These are phyloP conservation scores for Clohesyomyces aquaticus DNA, from an alignment of 495 filamentous ascomycete genomes.

Conservation along the genomic window DNA sequence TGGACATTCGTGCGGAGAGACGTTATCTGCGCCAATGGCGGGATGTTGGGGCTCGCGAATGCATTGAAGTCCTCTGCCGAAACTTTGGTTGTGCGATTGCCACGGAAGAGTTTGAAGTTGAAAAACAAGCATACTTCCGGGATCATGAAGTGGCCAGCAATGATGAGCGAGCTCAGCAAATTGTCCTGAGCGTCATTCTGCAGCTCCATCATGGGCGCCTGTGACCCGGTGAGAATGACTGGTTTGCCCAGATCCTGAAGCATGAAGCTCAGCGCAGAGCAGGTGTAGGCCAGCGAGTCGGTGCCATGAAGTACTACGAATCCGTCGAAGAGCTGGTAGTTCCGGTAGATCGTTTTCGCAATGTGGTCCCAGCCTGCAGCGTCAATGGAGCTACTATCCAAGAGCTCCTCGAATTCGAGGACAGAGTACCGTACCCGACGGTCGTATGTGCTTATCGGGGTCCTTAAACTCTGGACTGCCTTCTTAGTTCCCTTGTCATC, in stretches of 20 bases:
- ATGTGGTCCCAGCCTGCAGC: conserved; percentile 90
- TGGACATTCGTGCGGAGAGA: conserved; percentile 80
- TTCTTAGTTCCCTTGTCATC: conserved; percentile 53
- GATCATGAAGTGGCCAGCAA: conserved; percentile 95
- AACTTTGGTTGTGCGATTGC: conserved; percentile 87
- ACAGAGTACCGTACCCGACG: conserved; percentile 84
- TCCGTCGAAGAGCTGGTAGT: conserved; percentile 90
- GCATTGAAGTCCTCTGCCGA: conserved; percentile 85
- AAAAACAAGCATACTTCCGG: conserved; percentile 97
- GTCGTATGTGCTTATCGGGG: conserved; percentile 79
- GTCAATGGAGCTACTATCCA: conserved; percentile 92
- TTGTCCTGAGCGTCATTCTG: conserved; percentile 98
- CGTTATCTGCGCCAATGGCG: conserved; percentile 77
- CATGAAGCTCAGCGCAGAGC: conserved; percentile 94
- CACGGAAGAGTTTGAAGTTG: conserved; percentile 88
- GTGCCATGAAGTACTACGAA: conserved; percentile 98
- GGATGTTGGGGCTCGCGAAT: conserved; percentile 83
- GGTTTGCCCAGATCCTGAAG: conserved; percentile 89
- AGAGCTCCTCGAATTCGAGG: conserved; percentile 81
- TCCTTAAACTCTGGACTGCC: conserved; percentile 66
- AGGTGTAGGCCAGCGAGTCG: conserved; percentile 89
- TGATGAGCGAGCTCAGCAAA: conserved; percentile 85
- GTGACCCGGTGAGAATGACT: conserved; percentile 87
- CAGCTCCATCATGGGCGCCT: conserved; percentile 88
- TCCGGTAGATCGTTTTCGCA: conserved; percentile 65